These are phyloP conservation scores for Aspergillus luchuensis DNA, from an alignment of 2,329 filamentous ascomycete species.

Conservation along the genomic window DNA sequence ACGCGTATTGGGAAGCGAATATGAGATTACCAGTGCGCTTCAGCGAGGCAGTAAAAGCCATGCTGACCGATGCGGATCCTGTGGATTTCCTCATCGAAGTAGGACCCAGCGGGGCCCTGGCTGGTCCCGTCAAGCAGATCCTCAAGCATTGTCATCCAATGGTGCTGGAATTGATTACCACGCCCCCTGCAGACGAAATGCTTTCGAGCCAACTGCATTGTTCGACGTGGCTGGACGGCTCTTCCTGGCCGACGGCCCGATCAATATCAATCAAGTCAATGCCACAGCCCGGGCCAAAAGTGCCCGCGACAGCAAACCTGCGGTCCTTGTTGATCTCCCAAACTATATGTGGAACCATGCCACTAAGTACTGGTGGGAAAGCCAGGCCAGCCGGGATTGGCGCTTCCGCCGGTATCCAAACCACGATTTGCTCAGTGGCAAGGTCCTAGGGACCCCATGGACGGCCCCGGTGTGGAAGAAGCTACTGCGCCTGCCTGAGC, in stretches of 20 bases:
- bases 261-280: too few relatives aligned
- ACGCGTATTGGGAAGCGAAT: constrained; percentile 11
- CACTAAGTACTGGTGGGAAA: constrained; percentile 30
- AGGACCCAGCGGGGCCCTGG: constrained; percentile 8
- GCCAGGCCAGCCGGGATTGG: constrained; percentile 24
- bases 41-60: background rate
- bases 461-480: background rate
- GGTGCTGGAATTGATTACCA: too few relatives aligned
- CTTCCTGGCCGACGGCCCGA: too few relatives aligned
- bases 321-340: constrained; percentile 25
- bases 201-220: too few relatives aligned
- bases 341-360: constrained; percentile 31
- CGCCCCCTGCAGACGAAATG: too few relatives aligned
- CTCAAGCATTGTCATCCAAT: too few relatives aligned
- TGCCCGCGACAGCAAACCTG: too few relatives aligned
- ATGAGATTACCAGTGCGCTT: constrained; percentile 9
- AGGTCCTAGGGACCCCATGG: background rate
- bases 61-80: background rate
- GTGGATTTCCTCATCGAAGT: constrained; percentile 14
- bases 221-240: too few relatives aligned
- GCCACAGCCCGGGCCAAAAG: too few relatives aligned
- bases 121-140: constrained; percentile 7
- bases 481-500: background rate
- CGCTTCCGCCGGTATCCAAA: constrained; percentile 21
- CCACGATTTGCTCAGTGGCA: constrained; percentile 31